phyloP scores from a whole-genome alignment of 129 eudicot genomes.

The Lactuca saligna region DNA sequence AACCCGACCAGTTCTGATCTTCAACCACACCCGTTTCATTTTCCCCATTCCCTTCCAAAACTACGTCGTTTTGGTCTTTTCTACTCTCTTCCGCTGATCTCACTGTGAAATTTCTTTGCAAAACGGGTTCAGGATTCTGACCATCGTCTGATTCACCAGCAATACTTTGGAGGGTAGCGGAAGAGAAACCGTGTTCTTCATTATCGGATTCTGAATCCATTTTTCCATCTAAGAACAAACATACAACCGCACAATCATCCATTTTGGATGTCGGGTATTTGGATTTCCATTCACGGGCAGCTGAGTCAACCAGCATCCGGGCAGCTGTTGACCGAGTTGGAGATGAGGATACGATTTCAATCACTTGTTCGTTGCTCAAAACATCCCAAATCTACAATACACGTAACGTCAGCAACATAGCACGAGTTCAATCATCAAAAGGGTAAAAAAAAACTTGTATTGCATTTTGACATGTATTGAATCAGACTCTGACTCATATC shows the following conservation, averaged over 20 bases:
- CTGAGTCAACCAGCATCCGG: constrained; percentile 72
- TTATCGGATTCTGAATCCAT: constrained; percentile 87
- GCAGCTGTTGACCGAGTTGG: constrained; percentile 88
- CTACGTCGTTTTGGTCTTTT: constrained; percentile 34
- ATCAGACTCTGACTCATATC: neutral
- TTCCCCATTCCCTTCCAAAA: constrained; percentile 43
- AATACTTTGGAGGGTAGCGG: constrained; percentile 78
- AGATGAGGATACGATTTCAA: constrained; percentile 71
- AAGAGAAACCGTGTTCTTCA: constrained; percentile 81
- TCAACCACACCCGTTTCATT: constrained; percentile 23
- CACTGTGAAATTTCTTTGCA: constrained; percentile 73
- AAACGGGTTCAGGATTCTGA: constrained; percentile 66
- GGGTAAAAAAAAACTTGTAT: neutral
- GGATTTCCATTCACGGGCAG: constrained; percentile 90
- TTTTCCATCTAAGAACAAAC: constrained; percentile 85
- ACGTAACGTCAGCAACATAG: neutral
- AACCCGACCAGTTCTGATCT: constrained; percentile 89
- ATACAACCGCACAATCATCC: constrained; percentile 98
- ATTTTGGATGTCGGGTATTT: constrained; percentile 91
- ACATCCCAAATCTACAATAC: constrained; percentile 89
- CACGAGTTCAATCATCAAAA: neutral
- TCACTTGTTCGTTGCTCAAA: constrained; percentile 85
- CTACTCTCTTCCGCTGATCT: constrained; percentile 64
- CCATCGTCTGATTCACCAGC: constrained; percentile 85
- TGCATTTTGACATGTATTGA: neutral